Percentiles rank a stretch among this genome's conserved stretches.
These are phyloP conservation scores for Solanum boliviense DNA, from an alignment of 257 asterid species.

Conservation along the genomic window DNA sequence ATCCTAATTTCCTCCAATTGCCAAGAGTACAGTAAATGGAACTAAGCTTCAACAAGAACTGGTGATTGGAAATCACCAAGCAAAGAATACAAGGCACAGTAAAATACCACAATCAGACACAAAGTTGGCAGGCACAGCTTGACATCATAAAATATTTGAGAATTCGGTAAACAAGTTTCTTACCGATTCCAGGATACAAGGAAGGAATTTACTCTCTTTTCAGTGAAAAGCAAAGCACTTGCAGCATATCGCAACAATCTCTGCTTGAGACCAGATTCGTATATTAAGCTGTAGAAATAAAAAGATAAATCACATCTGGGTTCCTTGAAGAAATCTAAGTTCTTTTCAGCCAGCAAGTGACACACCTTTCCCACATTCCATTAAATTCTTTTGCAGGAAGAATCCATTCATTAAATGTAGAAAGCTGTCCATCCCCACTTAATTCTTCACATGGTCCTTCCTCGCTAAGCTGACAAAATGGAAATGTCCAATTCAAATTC, in stretches of 20 bases:
- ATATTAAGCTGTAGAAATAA: conserved; percentile 75
- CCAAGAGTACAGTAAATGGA: neutral
- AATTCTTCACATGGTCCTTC: conserved; percentile 98
- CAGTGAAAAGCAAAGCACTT: conserved; percentile 96
- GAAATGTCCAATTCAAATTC: neutral
- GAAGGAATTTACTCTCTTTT: conserved; percentile 90
- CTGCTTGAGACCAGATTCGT: conserved; percentile 92
- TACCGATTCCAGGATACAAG: conserved; percentile 97
- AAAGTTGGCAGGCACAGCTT: neutral
- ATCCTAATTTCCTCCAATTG: neutral
- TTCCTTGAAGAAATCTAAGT: neutral
- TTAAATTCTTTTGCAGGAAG: conserved; percentile 99
- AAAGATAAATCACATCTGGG: conserved; percentile 4
- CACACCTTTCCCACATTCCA: conserved; percentile 99
- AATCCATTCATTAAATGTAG: conserved; percentile 92
- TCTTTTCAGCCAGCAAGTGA: neutral
- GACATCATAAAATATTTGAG: neutral
- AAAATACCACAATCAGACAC: neutral
- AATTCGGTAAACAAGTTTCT: conserved; percentile 13
- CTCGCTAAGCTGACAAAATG: conserved; percentile 65
- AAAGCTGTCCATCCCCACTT: conserved; percentile 68
- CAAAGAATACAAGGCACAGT: neutral
- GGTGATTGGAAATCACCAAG: neutral
- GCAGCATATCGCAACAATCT: conserved; percentile 88
- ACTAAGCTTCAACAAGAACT: neutral